Evolutionary conservation across 2,329 filamentous ascomycete species (phyloP), one percentile per base, ranked within the genome.

Genomic region (Penicillium thymicola): DNA sequence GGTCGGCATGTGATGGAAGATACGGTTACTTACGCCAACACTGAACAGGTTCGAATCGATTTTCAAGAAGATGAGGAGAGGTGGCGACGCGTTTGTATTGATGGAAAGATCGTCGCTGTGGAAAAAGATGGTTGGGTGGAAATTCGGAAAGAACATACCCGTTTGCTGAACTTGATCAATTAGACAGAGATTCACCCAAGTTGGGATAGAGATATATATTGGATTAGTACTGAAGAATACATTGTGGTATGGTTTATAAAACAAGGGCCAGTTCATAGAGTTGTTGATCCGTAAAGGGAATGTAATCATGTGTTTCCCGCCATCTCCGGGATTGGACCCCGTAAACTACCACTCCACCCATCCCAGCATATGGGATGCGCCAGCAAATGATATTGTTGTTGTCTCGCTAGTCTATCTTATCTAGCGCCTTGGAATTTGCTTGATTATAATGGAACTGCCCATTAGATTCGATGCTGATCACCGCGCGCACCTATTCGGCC

Each of bases 81-180:
- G 51, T 97, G 92, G 92, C 81, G 93, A 59, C 85, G 92, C 67
- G 83, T 96, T 14, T 97, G 93, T 71, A 80, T 97, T n/a, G 93
- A 97, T 72, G 93, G 93, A 3, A 91, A 88, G 51, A 95, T 96
- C 66, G 84, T 97, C 3, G 82, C 84, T 57, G 76, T 96, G 0
- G 87, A 89, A 21, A 72, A 79, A 50, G 85, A 82, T 2, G 92
- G 92, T 0, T 87, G 84, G 80, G 83, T 96, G 72, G 82, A 85
- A 57, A 81, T 96, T 36, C 53, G 43, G 18, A 71, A 66, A 58
- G 70, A 68, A 38, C 13, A 61, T 28, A 60, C 54, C 27, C 53
- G 47, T 41, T 49, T 68, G 42, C 47, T 73, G n/a, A 59, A 63
- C 30, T 42, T 62, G 18, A 58, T 63, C 30, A 55, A 59, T 50